Evolutionary conservation across 192 early-diverging fungal species (phyloP), one percentile per base, ranked within the genome.

Genomic region (Diversispora eburnea): DNA sequence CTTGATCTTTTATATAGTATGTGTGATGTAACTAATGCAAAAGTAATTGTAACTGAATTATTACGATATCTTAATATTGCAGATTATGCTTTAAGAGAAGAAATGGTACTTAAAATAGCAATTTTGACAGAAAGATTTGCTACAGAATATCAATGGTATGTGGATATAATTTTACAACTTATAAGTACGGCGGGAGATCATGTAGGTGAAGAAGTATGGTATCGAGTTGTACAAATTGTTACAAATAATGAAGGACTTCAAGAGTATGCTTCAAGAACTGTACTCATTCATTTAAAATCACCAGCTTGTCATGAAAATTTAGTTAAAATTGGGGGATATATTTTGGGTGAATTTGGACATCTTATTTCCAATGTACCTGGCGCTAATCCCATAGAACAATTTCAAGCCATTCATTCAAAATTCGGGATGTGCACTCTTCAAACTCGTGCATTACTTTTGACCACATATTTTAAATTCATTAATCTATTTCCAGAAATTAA

Each of bases 401-500:
- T 99, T 81, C 94, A 91, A 75, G 90, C 94, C 0, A 84, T 99
- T 25, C 95, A 99, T 82, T 84, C 93, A 25, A 95, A 96, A 54
- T 95, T 98, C 84, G 81, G 86, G 2, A 81, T 93, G 5, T 92
- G 89, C 71, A 90, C 94, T 33, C 81, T 88, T 22, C 76, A 86
- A 0, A 97, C 96, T 5, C 87, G 94, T 3, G 91, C 92, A 4
- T 81, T 98, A 49, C 82, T 98, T 17, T 79, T 99, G 54, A 93
- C 96, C 12, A 95, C 97, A 0, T 94, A 96, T 67, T 86, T 94
- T 78, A 99, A 99, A 78, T 96, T 98, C 71, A 85, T 93, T 65
- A 99, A 99, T 79, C 78, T 99, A 56, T 99, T 99, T 76, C 98
- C 98, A 3, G 98, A 99, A 79, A 95, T 98, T 79, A 95, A 95